These are phyloP conservation scores for Rhizoclosmatium globosum DNA, from an alignment of 192 early-diverging fungal species.

Conservation along the genomic window DNA sequence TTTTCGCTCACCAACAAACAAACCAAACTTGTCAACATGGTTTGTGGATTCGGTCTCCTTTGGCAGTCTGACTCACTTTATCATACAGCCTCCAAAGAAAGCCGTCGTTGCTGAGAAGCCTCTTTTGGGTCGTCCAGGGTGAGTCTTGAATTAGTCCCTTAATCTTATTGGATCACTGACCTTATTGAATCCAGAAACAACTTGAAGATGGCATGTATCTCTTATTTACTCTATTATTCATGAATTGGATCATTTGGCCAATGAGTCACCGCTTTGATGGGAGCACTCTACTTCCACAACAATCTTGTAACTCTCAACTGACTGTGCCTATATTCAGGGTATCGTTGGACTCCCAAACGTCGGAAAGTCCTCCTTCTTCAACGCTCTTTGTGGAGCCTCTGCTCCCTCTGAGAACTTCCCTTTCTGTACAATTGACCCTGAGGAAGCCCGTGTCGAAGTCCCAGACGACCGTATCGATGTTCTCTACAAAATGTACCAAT, in stretches of 20 bases:
- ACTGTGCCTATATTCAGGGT: constrained; percentile 48
- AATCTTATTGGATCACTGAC: background rate
- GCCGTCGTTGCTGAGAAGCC: constrained; percentile 51
- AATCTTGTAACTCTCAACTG: background rate
- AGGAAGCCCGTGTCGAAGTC: constrained; percentile 89
- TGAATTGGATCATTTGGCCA: background rate
- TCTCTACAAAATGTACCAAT: constrained; percentile 69
- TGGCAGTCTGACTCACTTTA: too few relatives aligned
- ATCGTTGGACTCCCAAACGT: constrained; percentile 95
- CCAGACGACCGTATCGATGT: constrained; percentile 91
- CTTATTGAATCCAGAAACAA: constrained; percentile 34
- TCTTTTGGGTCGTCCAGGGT: constrained; percentile 36
- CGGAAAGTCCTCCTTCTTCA: constrained; percentile 68
- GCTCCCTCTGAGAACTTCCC: constrained; percentile 85
- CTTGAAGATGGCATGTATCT: constrained; percentile 34
- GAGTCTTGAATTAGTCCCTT: background rate
- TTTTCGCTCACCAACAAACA: background rate
- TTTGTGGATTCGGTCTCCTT: background rate
- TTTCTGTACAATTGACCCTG: constrained; percentile 90
- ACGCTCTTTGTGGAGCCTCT: constrained; percentile 49
- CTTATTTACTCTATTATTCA: constrained; percentile 1
- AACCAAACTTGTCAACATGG: background rate
- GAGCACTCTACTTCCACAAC: background rate
- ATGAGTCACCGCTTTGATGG: background rate
- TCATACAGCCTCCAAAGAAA: constrained; percentile 59